A percentile compares a stretch with the other conserved stretches of the same genome.
Evolutionary conservation across 305 asterid species (phyloP).

Genomic region (Rubia occidens): DNA sequence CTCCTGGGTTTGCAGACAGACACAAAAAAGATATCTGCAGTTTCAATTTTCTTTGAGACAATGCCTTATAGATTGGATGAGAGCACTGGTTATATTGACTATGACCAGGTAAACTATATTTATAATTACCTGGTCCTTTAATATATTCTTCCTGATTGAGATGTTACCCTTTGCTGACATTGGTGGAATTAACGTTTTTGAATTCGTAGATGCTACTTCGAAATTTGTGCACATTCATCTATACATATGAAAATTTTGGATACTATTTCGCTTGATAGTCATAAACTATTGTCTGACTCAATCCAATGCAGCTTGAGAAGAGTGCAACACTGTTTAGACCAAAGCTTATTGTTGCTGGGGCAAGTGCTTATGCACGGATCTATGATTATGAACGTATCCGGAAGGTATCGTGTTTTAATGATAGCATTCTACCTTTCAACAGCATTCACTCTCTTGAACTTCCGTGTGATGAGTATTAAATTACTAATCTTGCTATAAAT

Average conservation of each 20-base stretch:
- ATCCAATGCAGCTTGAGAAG: conserved; percentile 66
- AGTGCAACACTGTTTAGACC: conserved; percentile 89
- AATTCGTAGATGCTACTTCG: not conserved
- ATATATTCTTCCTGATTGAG: not conserved
- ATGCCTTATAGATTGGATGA: conserved; percentile 96
- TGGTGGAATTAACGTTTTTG: not conserved
- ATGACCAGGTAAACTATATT: conserved; percentile 59
- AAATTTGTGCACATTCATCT: not conserved
- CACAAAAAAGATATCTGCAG: conserved; percentile 85
- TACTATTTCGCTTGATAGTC: conserved; percentile 10
- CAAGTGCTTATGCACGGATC: conserved; percentile 90
- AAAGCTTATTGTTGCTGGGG: conserved; percentile 87
- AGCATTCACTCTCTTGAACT: not conserved
- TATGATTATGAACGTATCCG: conserved; percentile 86
- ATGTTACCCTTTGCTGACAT: not conserved
- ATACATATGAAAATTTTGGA: not conserved
- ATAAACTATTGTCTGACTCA: conserved; percentile 15
- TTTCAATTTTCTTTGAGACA: conserved; percentile 90
- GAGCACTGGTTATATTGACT: conserved; percentile 88
- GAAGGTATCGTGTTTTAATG: conserved; percentile 33
- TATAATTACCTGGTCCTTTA: not conserved
- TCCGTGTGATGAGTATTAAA: not conserved
- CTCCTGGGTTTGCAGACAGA: conserved; percentile 52
- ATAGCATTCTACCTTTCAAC: not conserved
- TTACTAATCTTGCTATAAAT: conserved; percentile 8